These are phyloP conservation scores for Mycena alexandri DNA, from an alignment of 768 basidiomycete genomes.

Conservation along the genomic window DNA sequence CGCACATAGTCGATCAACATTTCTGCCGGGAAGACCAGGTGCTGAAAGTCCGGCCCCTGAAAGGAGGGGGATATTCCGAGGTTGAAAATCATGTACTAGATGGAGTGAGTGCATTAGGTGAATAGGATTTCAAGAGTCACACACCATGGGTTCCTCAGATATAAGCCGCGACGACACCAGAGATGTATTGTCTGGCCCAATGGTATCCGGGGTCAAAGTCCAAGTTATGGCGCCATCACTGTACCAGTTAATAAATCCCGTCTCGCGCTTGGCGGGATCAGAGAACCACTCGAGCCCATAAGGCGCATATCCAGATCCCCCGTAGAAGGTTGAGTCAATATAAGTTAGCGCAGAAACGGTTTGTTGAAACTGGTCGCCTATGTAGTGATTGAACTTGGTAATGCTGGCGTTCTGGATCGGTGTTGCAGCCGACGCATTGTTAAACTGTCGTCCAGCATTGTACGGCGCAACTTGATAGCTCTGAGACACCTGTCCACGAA, in stretches of 20 bases:
- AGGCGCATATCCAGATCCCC: conserved; percentile 55
- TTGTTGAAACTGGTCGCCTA: conserved; percentile 69
- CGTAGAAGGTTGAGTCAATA: conserved; percentile 59
- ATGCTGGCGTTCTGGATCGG: conserved; percentile 56
- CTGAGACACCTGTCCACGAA: conserved; percentile 68
- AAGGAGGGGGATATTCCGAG: conserved; percentile 85
- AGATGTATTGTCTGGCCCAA: conserved; percentile 63
- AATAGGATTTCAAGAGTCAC: conserved; percentile 39
- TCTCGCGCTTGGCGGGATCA: conserved; percentile 58
- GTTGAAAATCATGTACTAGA: conserved; percentile 86
- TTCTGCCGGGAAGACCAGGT: conserved; percentile 80
- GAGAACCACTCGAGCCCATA: conserved; percentile 77
- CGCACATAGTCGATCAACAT: conserved; percentile 94
- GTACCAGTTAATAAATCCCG: conserved; percentile 69
- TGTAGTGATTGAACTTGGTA: conserved; percentile 65
- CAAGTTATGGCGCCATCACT: conserved; percentile 67
- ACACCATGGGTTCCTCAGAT: conserved; percentile 85
- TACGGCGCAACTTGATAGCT: conserved; percentile 73
- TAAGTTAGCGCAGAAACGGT: conserved; percentile 63
- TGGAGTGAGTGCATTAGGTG: neutral
- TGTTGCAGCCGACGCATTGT: conserved; percentile 56
- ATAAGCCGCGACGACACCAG: conserved; percentile 64
- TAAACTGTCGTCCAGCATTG: conserved; percentile 62
- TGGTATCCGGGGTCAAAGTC: conserved; percentile 64
- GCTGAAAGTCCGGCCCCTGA: conserved; percentile 76